A percentile compares a stretch with the other conserved stretches of the same genome.
Evolutionary conservation across 805 yeast genomes (phyloP).

Genomic region (Candida vaughaniae): DNA sequence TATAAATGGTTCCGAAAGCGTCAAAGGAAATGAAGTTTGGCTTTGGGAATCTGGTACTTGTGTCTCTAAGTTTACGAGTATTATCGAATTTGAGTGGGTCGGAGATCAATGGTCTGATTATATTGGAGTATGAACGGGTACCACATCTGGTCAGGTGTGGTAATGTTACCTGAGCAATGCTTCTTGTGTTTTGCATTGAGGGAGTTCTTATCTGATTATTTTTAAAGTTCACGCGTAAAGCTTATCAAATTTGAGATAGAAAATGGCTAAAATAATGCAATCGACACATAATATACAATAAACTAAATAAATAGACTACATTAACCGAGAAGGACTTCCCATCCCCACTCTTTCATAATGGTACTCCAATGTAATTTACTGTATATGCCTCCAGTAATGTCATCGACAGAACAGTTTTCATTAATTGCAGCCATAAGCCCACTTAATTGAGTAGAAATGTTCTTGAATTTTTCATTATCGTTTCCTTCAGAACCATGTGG

Average conservation of each 20-base stretch:
- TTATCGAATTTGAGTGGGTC: constrained; percentile 26
- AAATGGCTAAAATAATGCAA: too few relatives aligned
- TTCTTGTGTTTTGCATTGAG: too few relatives aligned
- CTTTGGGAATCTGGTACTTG: constrained; percentile 26
- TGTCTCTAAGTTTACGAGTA: constrained; percentile 25
- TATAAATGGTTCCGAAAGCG: constrained; percentile 65
- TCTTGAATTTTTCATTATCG: constrained; percentile 19
- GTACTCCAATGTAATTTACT: constrained; percentile 65
- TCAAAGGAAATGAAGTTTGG: constrained; percentile 61
- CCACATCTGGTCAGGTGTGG: too few relatives aligned
- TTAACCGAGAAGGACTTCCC: constrained; percentile 65
- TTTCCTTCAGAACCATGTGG: constrained; percentile 16
- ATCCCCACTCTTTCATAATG: constrained; percentile 73
- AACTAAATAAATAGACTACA: too few relatives aligned
- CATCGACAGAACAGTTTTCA: constrained; percentile 30
- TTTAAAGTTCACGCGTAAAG: too few relatives aligned
- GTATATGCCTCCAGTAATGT: constrained; percentile 38
- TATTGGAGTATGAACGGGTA: too few relatives aligned
- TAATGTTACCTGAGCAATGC: too few relatives aligned
- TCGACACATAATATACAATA: neutral
- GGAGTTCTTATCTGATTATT: too few relatives aligned
- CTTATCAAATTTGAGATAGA: too few relatives aligned
- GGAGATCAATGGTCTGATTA: constrained; percentile 13
- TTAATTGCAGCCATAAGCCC: constrained; percentile 42
- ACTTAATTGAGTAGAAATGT: constrained; percentile 33